A percentile compares a stretch with the other conserved stretches of the same genome.
These are phyloP conservation scores for Fraxinus anomala DNA, from an alignment of 257 asterid genomes.

Conservation along the genomic window DNA sequence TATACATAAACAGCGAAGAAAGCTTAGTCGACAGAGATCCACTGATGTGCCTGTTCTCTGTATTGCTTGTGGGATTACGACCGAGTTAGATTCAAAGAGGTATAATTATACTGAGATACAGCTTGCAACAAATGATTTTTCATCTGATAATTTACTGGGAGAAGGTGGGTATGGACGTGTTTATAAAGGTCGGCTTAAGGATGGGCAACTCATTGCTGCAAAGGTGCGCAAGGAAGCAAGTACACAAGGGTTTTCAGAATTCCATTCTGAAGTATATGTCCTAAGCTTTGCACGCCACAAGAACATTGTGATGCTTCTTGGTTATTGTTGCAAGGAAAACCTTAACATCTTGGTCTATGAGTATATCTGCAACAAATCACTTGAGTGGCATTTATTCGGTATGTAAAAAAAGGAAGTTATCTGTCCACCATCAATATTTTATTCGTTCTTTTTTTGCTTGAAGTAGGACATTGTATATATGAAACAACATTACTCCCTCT, in stretches of 20 bases:
- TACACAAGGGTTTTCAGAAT: slow-evolving; percentile 67
- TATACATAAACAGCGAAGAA: slow-evolving; percentile 39
- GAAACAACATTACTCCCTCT: slow-evolving; percentile 8
- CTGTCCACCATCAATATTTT: background rate
- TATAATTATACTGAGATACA: slow-evolving; percentile 71
- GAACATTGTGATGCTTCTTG: slow-evolving; percentile 84
- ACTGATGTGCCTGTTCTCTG: slow-evolving; percentile 69
- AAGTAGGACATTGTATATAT: background rate
- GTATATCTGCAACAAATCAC: slow-evolving; percentile 74
- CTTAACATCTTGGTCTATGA: slow-evolving; percentile 73
- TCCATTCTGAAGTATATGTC: slow-evolving; percentile 67
- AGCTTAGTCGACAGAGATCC: slow-evolving; percentile 34
- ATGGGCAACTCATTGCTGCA: slow-evolving; percentile 80
- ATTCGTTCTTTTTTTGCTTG: background rate
- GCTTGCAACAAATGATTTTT: slow-evolving; percentile 67
- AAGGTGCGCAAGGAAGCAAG: slow-evolving; percentile 82
- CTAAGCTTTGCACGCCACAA: slow-evolving; percentile 77
- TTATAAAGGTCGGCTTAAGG: slow-evolving; percentile 66
- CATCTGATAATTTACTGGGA: slow-evolving; percentile 65
- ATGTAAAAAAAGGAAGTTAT: slow-evolving; percentile 20
- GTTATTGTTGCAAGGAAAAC: slow-evolving; percentile 81
- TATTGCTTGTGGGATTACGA: slow-evolving; percentile 66
- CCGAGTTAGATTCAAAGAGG: slow-evolving; percentile 59
- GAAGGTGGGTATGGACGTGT: slow-evolving; percentile 88
- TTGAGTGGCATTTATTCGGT: slow-evolving; percentile 86